Evolutionary conservation across 441 rosid genomes (phyloP).

Genomic region (Croton laevigatus): DNA sequence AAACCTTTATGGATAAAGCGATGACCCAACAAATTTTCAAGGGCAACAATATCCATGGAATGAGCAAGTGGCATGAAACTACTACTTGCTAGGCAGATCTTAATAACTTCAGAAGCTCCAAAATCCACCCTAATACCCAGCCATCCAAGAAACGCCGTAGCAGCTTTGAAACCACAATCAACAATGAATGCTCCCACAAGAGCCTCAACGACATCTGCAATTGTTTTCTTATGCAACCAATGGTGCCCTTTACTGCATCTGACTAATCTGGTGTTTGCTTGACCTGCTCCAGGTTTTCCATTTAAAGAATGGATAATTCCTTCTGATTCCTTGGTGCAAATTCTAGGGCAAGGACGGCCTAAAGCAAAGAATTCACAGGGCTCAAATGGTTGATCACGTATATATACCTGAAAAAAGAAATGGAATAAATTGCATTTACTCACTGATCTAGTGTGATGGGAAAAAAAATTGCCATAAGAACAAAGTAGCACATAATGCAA

Average conservation of each 20-base stretch:
- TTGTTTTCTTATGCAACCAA: slow-evolving; percentile 79
- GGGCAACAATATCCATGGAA: slow-evolving; percentile 40
- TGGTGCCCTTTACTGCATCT: slow-evolving; percentile 88
- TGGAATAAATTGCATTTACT: slow-evolving; percentile 10
- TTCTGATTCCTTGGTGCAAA: slow-evolving; percentile 53
- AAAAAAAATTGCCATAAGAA: neutral
- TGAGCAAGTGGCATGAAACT: slow-evolving; percentile 55
- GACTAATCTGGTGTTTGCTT: slow-evolving; percentile 41
- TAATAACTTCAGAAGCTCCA: slow-evolving; percentile 49
- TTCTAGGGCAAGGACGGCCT: slow-evolving; percentile 67
- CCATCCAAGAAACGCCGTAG: slow-evolving; percentile 87
- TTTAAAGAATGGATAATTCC: slow-evolving; percentile 41
- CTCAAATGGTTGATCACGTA: slow-evolving; percentile 86
- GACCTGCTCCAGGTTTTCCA: slow-evolving; percentile 27
- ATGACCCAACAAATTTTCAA: slow-evolving; percentile 55
- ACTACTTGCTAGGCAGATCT: slow-evolving; percentile 56
- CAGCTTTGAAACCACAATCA: slow-evolving; percentile 90
- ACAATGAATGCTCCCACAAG: slow-evolving; percentile 92
- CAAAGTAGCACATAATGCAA: too few species aligned
- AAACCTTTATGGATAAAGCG: slow-evolving; percentile 72
- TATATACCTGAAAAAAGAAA: slow-evolving; percentile 60
- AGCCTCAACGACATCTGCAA: slow-evolving; percentile 94
- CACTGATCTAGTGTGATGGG: neutral
- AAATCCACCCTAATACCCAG: slow-evolving; percentile 73
- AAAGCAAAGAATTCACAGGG: slow-evolving; percentile 78